Base-by-base conservation (phyloP, 371 early-diverging fungal genomes). In the Batrachochytrium dendrobatidis region DNA sequence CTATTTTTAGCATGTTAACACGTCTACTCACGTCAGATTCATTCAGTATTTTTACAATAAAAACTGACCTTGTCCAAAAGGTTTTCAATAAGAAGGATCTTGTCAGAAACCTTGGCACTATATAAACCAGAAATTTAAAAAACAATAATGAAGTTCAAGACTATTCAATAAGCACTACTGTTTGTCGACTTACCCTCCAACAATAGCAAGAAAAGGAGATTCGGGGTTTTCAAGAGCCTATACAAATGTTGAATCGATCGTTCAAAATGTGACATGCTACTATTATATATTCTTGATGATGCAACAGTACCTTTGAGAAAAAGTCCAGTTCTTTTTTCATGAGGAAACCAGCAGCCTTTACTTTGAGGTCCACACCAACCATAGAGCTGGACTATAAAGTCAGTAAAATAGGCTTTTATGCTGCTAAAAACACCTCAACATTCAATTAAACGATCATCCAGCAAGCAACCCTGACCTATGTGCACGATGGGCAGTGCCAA, bases 271-370 rank as follows among this genome's bases (percentile, higher is more conserved):
- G n/a, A n/a, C n/a, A n/a, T n/a, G n/a, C n/a, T n/a, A n/a, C n/a
- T n/a, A n/a, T n/a, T n/a, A n/a, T n/a, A n/a, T n/a, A n/a, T n/a
- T n/a, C n/a, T n/a, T n/a, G n/a, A n/a, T n/a, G n/a, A n/a, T n/a
- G n/a, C n/a, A n/a, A n/a, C n/a, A n/a, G n/a, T 43, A 86, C 96
- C 82, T 94, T 90, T 63, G 91, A 88, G 81, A 98, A 98, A 85
- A 89, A 95, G 69, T 93, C 91, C 35, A 98, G 83, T 81, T 99
- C 99, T 84, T 97, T 96, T 83, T 95, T 91, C 92, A 99, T 92
- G 70, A 99, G 82, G 73, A 97, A 86, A 58, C 99, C 99, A 45
- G 98, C 90, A 29, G 94, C 95, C 56, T 88, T 85, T 62, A 86
- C 75, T 56, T 91, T 88, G 57, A 98, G 81, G 50, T 92, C 81